Percentiles rank a stretch among this genome's conserved stretches.
Conservation (phyloP, 2,329 filamentous ascomycete genomes). For the Pleomassaria siparia region DNA sequence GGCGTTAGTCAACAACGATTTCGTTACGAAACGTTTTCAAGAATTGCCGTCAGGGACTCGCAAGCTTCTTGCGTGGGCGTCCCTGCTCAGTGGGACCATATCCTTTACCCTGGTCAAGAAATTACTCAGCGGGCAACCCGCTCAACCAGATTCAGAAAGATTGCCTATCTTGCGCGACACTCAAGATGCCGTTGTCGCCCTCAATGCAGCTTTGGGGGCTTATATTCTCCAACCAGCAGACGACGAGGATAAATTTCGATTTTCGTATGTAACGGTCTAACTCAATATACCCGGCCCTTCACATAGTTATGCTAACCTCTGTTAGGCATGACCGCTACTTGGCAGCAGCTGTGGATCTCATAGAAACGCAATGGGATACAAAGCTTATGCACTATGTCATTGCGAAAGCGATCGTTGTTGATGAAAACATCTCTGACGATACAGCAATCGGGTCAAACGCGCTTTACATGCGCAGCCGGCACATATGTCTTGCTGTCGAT, state of each 20-base stretch:
- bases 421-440: constrained; percentile 60
- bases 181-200: constrained; percentile 71
- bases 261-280: constrained; percentile 50
- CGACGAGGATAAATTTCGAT: constrained; percentile 81
- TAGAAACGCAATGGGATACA: constrained; percentile 62
- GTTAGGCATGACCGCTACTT: constrained; percentile 77
- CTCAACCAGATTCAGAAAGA: constrained; percentile 44
- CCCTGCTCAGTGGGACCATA: constrained; percentile 78
- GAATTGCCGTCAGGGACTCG: constrained; percentile 75
- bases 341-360: constrained; percentile 62
- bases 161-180: constrained; percentile 57
- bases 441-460: constrained; percentile 50
- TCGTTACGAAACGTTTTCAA: constrained; percentile 74
- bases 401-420: constrained; percentile 76
- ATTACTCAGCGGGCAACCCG: constrained; percentile 71
- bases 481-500: constrained; percentile 75
- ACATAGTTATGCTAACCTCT: not conserved
- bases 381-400: constrained; percentile 83
- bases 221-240: constrained; percentile 82
- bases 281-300: not conserved
- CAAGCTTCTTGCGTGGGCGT: constrained; percentile 82
- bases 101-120: constrained; percentile 79
- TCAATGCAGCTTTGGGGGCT: constrained; percentile 79
- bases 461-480: constrained; percentile 73
- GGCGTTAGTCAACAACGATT: constrained; percentile 77